Base-by-base conservation (phyloP, 192 early-diverging fungal species). In the Chytriomyces sp. region DNA sequence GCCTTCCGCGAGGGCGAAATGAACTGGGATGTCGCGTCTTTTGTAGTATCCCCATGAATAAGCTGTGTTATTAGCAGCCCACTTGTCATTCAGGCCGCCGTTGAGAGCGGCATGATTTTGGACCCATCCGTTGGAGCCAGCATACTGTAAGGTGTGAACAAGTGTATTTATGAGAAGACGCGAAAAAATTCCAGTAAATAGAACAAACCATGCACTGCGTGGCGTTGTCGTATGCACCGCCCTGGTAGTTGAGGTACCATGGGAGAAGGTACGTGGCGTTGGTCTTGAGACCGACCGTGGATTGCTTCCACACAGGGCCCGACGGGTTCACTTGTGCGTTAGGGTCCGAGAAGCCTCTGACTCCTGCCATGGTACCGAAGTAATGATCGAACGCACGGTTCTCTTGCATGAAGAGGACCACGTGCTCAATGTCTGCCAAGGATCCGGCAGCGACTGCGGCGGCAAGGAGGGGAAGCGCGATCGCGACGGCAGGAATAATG, bases 341-440 rank as follows among this genome's bases (percentile, higher is more conserved):
- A 22, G 63, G 63, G 59, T 64, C 63, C 59, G 37, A 62, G 36
- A 64, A 64, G 25, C 63, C 63, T 7, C 63, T 44, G 28, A 64
- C 63, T 12, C 63, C 63, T 10, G 63, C 63, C 63, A 64, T 33
- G 52, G 63, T 64, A 14, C 63, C 63, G 52, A 64, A 64, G 59
- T 64, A 64, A 22, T 64, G 63, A 22, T 64, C 63, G 63, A 64
- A 64, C 37, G 44, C 59, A 49, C 63, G 63, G 22, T 64, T 64
- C 59, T 64, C 63, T 64, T n/a, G n/a, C n/a, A n/a, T n/a, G n/a
- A n/a, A n/a, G n/a, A n/a, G n/a, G n/a, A n/a, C n/a, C n/a, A n/a
- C n/a, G n/a, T n/a, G n/a, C n/a, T n/a, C n/a, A n/a, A n/a, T n/a
- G n/a, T n/a, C n/a, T n/a, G n/a, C n/a, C n/a, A n/a, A n/a, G n/a